Evolutionary conservation across 1,139 yeast genomes (phyloP), one percentile per base, ranked within the genome.

Genomic region (Magnusiomyces fungicola): DNA sequence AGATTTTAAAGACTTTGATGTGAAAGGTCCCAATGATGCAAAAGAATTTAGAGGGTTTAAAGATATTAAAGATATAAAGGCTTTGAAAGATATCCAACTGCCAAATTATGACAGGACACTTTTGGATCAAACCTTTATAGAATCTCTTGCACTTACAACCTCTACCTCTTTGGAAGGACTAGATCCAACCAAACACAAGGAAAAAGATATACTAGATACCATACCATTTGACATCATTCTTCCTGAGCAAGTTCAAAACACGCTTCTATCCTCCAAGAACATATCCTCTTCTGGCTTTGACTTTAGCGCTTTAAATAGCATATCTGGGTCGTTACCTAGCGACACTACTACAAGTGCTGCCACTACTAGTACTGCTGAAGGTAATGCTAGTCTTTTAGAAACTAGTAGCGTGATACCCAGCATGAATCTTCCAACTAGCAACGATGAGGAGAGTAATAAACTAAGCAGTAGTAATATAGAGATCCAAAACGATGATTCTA

Each of bases 181-280:
- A 14, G 44, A 41, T n/a, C 9, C 21, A n/a, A 19, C 22, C 14
- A 41, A 41, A 30, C 21, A 34, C 7, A 39, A 39, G 21, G 36
- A 41, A 18, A 29, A 30, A 19, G 44, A 29, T 9, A 14, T 22
- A 5, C 14, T 41, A 3, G 23, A 27, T 18, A 18, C 36, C 2
- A 29, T 41, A 10, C 44, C 44, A 18, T 41, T 41, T 27, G 44
- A 41, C 14, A 19, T 41, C 7, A 41, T 41, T 29, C 36, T 41
- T 12, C 44, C 44, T 2, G 36, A 41, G 18, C 18, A 34, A 2
- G 16, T 41, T 4, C 44, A 41, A 16, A 19, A 16, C 34, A 32
- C 34, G 3, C 14, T 18, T 3, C 3, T 4, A 9, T 21, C 27
- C 14, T 32, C 36, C 16, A 32, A 32, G n/a, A 9, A 12, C n/a